These are phyloP conservation scores for Neofusicoccum kwambonambiense DNA, from an alignment of 2,329 filamentous ascomycete genomes.

Conservation along the genomic window DNA sequence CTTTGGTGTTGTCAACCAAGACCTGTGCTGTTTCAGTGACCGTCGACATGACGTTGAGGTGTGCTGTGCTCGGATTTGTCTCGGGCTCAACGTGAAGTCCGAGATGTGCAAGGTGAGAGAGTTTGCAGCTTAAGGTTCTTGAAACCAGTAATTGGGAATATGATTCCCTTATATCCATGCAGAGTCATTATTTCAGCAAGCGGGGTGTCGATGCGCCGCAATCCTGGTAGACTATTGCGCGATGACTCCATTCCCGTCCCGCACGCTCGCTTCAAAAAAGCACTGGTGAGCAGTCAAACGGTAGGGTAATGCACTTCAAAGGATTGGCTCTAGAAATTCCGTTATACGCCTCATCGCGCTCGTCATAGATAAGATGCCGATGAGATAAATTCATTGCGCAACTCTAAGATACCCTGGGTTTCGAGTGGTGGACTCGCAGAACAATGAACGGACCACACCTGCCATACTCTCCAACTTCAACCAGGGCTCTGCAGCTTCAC, in stretches of 20 bases:
- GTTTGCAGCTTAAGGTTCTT: no score
- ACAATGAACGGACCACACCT: no score
- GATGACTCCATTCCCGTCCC: background rate
- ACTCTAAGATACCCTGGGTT: background rate
- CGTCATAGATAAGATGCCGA: background rate
- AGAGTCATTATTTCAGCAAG: no score
- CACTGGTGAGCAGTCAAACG: background rate
- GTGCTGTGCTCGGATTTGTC: background rate
- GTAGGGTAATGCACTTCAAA: background rate
- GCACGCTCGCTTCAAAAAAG: background rate
- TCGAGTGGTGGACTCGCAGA: no score
- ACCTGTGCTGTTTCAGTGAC: background rate
- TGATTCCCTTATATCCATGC: background rate
- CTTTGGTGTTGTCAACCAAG: constrained; percentile 6
- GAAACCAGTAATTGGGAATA: no score
- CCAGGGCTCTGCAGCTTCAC: no score
- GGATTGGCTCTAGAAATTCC: background rate
- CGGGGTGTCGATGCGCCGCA: background rate
- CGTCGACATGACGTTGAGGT: background rate
- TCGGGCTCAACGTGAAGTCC: background rate
- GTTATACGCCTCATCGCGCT: background rate
- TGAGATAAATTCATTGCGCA: background rate
- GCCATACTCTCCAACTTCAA: no score
- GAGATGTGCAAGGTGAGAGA: background rate
- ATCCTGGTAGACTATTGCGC: background rate